Base-by-base conservation (phyloP, 1,139 yeast species). In the Scheffersomyces titani region DNA sequence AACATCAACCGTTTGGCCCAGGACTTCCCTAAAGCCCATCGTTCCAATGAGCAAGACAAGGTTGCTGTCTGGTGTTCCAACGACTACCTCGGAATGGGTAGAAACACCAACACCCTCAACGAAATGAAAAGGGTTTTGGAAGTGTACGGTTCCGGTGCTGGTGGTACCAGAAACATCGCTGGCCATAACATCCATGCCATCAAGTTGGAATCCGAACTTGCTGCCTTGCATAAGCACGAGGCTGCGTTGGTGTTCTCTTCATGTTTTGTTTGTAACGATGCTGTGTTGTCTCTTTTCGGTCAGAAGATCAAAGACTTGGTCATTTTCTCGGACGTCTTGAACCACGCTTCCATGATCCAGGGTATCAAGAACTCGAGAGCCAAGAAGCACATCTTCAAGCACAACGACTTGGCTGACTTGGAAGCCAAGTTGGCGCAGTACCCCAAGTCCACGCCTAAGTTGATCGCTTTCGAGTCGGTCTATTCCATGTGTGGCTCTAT, bases 11-110 rank as follows among this genome's bases (percentile, higher is more conserved):
- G 99, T 64, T 83, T 94, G 68, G 98, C 98, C 54, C 81, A 87
- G 61, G 97, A 93, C 70, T 94, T 92, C 70, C 99, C 99, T 50
- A 79, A 78, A 67, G 99, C 99, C 50, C 99, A 94, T 70, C 85
- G 96, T 63, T 82, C 87, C 55, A 64, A 73, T 51, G 93, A 88
- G 68, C 79, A 80, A 19, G 96, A 92, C 66, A 90, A 90, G 71
- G 99, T 94, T 59, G 91, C 97, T 57, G 99, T 94, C 57, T 94
- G 99, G 99, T 94, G 99, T 70, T 92, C 98, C 51, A 94, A 94
- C 73, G 99, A 94, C 74, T 94, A 94, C 74, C 81, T 94, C 61
- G 98, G 98, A 19, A 90, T 96, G 96, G 96, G 98, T 54, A 86
- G 85, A 69, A 89, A 94, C 72, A 83, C 83, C 60, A 78, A 79